These are phyloP conservation scores for Didymella pinodella DNA, from an alignment of 2,329 filamentous ascomycete species.

Conservation along the genomic window DNA sequence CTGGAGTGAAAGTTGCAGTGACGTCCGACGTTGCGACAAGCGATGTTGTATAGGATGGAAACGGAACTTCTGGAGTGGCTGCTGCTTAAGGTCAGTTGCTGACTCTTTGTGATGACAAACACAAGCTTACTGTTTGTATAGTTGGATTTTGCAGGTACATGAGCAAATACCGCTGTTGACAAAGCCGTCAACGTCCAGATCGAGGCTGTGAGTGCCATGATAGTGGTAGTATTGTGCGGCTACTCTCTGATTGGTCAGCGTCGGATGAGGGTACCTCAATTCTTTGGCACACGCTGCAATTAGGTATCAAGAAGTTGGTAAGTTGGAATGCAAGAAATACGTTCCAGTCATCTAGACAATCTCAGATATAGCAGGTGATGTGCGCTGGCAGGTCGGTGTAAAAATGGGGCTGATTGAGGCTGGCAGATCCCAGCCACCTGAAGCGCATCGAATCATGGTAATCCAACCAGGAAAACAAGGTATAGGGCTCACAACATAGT, in stretches of 20 bases:
- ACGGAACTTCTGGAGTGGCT: constrained; percentile 20
- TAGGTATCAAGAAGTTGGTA: background rate
- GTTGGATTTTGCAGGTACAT: constrained; percentile 14
- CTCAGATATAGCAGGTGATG: constrained; percentile 6
- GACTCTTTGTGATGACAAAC: background rate
- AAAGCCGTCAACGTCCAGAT: constrained; percentile 31
- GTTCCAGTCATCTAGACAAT: constrained; percentile 2
- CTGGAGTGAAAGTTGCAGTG: constrained; percentile 2
- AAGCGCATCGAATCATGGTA: constrained; percentile 33
- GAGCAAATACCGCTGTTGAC: constrained; percentile 26
- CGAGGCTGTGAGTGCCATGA: constrained; percentile 28
- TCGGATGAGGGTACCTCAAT: background rate
- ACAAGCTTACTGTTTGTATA: constrained; percentile 25
- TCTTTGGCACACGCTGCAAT: background rate
- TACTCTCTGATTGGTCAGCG: constrained; percentile 25
- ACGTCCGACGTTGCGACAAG: constrained; percentile 13
- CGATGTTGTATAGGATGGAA: constrained; percentile 21
- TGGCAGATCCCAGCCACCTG: constrained; percentile 36
- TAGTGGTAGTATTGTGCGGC: constrained; percentile 12
- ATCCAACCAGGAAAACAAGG: constrained; percentile 22
- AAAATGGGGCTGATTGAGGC: constrained; percentile 33
- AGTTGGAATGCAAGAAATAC: background rate
- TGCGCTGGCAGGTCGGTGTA: constrained; percentile 21
- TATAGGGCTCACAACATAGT: constrained; percentile 24
- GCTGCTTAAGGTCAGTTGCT: constrained; percentile 21